Evolutionary conservation across 148 eudicot species (phyloP).

Genomic region (Polygonum maritimum): DNA sequence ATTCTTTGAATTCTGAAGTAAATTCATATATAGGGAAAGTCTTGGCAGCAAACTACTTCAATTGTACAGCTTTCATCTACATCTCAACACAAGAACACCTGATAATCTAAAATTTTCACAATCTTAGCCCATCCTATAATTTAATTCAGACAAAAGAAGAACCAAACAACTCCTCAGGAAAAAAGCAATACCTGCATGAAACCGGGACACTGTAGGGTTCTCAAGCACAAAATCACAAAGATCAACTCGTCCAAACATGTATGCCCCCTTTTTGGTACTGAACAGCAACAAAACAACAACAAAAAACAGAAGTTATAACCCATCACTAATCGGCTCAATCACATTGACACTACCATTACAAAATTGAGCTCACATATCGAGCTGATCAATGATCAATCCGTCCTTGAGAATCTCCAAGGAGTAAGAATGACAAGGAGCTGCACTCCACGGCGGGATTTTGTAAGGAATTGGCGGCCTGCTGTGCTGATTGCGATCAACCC

Average conservation of each 20-base stretch:
- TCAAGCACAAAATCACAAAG: constrained; percentile 88
- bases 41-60: background rate
- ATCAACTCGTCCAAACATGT: constrained; percentile 93
- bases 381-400: constrained; percentile 66
- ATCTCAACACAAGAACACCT: background rate
- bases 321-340: background rate
- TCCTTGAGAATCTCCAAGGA: constrained; percentile 77
- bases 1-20: background rate
- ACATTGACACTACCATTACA: background rate
- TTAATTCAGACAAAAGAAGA: background rate
- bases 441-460: constrained; percentile 71
- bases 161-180: background rate
- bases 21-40: background rate
- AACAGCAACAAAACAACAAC: constrained; percentile 10
- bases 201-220: constrained; percentile 90
- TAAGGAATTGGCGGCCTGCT: constrained; percentile 40
- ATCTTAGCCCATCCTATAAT: background rate
- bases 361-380: constrained; percentile 40
- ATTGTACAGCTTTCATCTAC: background rate
- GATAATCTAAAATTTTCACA: background rate
- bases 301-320: background rate
- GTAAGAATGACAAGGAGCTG: constrained; percentile 53
- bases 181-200: constrained; percentile 65
- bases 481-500: constrained; percentile 14
- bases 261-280: constrained; percentile 90